These are phyloP conservation scores for Tephrocybe sp. DNA, from an alignment of 768 basidiomycete species.

Conservation along the genomic window DNA sequence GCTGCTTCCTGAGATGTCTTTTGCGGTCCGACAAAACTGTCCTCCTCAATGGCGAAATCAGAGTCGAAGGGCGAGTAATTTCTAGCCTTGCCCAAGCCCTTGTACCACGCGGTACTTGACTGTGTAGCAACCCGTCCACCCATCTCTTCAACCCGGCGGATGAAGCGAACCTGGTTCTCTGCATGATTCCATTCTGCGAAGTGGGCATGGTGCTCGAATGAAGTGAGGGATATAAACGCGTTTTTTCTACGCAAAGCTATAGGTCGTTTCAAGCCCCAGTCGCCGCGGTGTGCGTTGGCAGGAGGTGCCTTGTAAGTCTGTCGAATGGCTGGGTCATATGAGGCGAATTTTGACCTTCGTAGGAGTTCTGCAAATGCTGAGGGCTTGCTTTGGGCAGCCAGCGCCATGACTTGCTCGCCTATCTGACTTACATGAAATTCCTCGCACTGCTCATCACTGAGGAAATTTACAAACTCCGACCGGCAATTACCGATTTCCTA, in stretches of 20 bases:
- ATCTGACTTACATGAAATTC: neutral
- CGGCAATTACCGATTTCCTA: slow-evolving; percentile 24
- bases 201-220: slow-evolving; percentile 69
- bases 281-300: slow-evolving; percentile 70
- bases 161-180: slow-evolving; percentile 63
- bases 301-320: slow-evolving; percentile 75
- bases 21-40: neutral
- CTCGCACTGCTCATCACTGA: neutral
- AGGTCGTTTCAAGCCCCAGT: slow-evolving; percentile 86
- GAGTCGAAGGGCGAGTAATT: slow-evolving; percentile 41
- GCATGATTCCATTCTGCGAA: slow-evolving; percentile 78
- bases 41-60: slow-evolving; percentile 37
- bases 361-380: slow-evolving; percentile 78
- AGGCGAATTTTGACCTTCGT: slow-evolving; percentile 78
- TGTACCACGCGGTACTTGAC: slow-evolving; percentile 32
- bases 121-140: slow-evolving; percentile 33
- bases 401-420: slow-evolving; percentile 21
- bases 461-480: slow-evolving; percentile 20
- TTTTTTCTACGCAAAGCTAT: slow-evolving; percentile 63
- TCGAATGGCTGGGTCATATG: slow-evolving; percentile 71
- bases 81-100: slow-evolving; percentile 32
- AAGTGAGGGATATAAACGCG: slow-evolving; percentile 61
- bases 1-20: slow-evolving; percentile 1
- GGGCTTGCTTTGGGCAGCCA: slow-evolving; percentile 28
- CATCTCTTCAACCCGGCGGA: slow-evolving; percentile 66